Conservation (phyloP, 495 filamentous ascomycete species). For the Aspergillus egyptiacus region DNA sequence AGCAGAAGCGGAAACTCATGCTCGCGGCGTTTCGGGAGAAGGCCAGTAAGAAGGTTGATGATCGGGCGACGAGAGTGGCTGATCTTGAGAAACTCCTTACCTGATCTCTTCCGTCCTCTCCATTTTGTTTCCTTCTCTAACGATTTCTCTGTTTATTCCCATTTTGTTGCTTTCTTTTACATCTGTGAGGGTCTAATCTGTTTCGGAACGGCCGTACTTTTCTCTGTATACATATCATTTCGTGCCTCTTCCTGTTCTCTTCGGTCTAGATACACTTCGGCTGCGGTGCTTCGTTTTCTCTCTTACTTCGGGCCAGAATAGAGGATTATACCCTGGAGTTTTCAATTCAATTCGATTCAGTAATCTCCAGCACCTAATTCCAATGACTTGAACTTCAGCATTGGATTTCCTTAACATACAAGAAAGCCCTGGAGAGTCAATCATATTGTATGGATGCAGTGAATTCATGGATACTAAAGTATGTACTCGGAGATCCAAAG, state of each 20-base stretch:
- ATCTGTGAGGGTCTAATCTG: background rate
- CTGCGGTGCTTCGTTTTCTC: background rate
- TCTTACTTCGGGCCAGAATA: background rate
- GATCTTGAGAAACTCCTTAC: constrained; percentile 54
- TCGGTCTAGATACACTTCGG: background rate
- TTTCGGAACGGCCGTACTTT: background rate
- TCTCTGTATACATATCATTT: background rate
- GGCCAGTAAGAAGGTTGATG: constrained; percentile 42
- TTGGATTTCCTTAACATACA: too few relatives aligned
- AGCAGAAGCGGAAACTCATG: constrained; percentile 74
- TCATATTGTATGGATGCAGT: too few relatives aligned
- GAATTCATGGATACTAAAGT: too few relatives aligned
- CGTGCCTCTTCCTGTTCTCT: too few relatives aligned
- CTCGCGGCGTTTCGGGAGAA: constrained; percentile 67
- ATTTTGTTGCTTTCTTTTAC: constrained; percentile 1
- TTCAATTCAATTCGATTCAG: background rate
- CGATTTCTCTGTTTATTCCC: background rate
- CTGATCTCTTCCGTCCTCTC: constrained; percentile 11
- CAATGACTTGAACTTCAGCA: too few relatives aligned
- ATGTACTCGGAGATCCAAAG: background rate
- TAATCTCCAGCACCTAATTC: background rate
- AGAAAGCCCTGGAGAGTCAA: too few relatives aligned
- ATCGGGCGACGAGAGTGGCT: constrained; percentile 46
- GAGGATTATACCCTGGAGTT: background rate
- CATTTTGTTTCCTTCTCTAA: constrained; percentile 2